Evolutionary conservation across 129 eudicot genomes (phyloP), one percentile per base, ranked within the genome.

Genomic region (Solidago caesia): DNA sequence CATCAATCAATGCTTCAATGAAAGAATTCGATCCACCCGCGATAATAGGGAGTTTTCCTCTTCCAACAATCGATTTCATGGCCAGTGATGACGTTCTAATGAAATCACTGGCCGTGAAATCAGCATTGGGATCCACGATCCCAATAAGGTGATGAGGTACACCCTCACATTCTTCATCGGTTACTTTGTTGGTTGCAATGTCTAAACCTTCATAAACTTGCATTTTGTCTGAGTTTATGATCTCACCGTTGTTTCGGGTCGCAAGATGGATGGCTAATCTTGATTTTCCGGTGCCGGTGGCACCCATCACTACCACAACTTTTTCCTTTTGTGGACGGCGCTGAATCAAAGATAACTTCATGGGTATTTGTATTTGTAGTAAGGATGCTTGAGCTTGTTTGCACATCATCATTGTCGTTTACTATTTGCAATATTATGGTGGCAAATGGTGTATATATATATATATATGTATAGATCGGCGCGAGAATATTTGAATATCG

Each of bases 11-110:
- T 0, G 92, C 85, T 49, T 94, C 97, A 27, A 90, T 81, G 66
- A 83, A 88, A 7, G 97, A 90, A 64, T 94, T 94, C 27, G 98
- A 94, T 5, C 98, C 98, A 2, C 98, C 98, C 4, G 83, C 98
- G 61, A 94, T 82, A 62, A 94, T 81, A 13, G 98, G 98, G 33
- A 90, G 91, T 65, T 80, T 68, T 1, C 86, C 84, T 13, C 83
- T 83, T 8, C 84, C 66, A 5, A 55, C 27, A 5, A 94, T 87
- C 1, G 93, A 80, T 52, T 82, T 76, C 44, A 91, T 44, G 8
- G 96, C 91, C 27, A 76, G 53, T 4, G 89, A 84, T 1, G 97
- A 93, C 62, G 71, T 53, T 84, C 67, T 53, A 13, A 87, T 72
- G 66, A 90, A 94, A 61, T 87, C 80, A 0, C 73, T 27, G 8